Base-by-base conservation (phyloP, 176 grass and related monocot species). In the Elymus sibiricus region DNA sequence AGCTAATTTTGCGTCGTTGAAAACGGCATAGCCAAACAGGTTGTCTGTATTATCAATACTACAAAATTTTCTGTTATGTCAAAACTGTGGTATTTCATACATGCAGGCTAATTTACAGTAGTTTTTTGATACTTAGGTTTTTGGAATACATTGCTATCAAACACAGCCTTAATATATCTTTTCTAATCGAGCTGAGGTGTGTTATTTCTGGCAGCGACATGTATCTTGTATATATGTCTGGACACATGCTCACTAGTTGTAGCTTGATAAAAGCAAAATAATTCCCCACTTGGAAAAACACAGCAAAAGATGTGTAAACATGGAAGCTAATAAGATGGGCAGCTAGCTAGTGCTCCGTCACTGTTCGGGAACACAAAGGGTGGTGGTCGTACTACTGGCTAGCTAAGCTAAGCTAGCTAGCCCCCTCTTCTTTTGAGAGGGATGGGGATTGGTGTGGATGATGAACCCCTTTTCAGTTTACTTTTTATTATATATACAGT, bases 401-500 rank as follows among this genome's bases (percentile, higher is more conserved):
- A 64, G 26, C 22, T 24, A 62, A 64, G 26, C 22, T 24, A 62
- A 59, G 35, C 25, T 47, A 59, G 35, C 25, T 47, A 12, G 42
- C 28, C 51, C 35, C 27, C 60, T 65, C 61, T 77, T 55, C 61
- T 85, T 85, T 85, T 85, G 83, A 85, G 74, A 34, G 72, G 29
- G 61, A 25, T 34, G 10, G 26, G 31, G 63, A 85, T 47, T 28
- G 39, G n/a, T 44, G 7, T 11, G 66, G 66, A 74, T 74, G 73
- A 76, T 65, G 34, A 27, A 16, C 7, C 62, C 21, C 49, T 79
- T 21, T 34, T 12, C 4, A 58, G 53, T 22, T 58, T 22, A 58
- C 53, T 56, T 56, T 56, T 1, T 5, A 21, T 21, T 51, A 51
- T 16, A 46, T 58, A 58, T 58, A 58, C 29, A 1, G 29, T 58